phyloP scores from a whole-genome alignment of 805 yeast species.

The Wickerhamomyces bovis region DNA sequence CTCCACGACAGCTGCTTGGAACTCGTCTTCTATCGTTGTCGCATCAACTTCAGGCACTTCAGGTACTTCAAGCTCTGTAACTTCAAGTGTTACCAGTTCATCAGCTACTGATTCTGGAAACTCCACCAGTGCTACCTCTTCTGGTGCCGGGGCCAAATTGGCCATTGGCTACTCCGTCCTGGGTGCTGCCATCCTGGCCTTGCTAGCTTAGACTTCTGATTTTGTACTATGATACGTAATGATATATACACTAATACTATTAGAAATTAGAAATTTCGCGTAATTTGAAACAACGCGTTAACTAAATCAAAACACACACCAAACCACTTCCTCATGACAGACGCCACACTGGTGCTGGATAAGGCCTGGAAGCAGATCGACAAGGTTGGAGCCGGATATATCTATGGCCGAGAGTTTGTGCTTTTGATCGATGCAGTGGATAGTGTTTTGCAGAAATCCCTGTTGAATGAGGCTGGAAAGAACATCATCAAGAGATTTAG shows the following conservation, averaged over 20 bases:
- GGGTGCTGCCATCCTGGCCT: conserved; percentile 5
- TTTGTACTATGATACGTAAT: background rate
- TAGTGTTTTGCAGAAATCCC: conserved; percentile 12
- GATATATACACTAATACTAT: too few species aligned
- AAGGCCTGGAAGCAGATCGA: conserved; percentile 23
- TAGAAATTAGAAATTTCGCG: too few species aligned
- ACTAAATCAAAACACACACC: too few species aligned
- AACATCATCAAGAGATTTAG: conserved; percentile 25
- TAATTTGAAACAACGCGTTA: too few species aligned
- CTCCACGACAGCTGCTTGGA: conserved; percentile 6
- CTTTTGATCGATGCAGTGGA: conserved; percentile 20
- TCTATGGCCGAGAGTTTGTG: conserved; percentile 17
- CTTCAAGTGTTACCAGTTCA: too few species aligned
- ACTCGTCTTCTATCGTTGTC: conserved; percentile 5
- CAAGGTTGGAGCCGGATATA: conserved; percentile 10
- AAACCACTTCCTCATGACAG: background rate
- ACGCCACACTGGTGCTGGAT: conserved; percentile 7
- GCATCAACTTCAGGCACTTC: conserved; percentile 6
- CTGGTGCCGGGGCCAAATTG: conserved; percentile 6
- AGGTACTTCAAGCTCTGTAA: too few species aligned
- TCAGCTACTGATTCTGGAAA: conserved; percentile 4
- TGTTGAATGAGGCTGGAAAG: conserved; percentile 24
- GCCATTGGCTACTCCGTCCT: conserved; percentile 5
- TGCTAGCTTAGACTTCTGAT: background rate
- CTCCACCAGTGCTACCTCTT: conserved; percentile 5